phyloP scores from a whole-genome alignment of 83 land plant genomes.

The Picea mariana region DNA sequence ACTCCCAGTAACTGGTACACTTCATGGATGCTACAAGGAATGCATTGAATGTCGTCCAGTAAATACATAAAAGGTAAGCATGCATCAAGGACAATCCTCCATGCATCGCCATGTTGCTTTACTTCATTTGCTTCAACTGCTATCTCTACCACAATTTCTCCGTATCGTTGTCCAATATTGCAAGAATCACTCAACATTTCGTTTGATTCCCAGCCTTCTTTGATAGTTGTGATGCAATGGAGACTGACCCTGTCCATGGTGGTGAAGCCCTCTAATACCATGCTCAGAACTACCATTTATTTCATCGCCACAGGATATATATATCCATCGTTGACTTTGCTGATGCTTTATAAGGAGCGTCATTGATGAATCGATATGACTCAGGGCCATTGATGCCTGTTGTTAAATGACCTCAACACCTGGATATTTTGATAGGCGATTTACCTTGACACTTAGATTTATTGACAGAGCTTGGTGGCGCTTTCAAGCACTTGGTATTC shows the following conservation, averaged over 20 bases:
- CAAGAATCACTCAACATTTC: too few species aligned
- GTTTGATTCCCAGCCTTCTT: slow-evolving; percentile 5
- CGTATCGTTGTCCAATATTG: neutral
- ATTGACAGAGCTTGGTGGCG: too few species aligned
- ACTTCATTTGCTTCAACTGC: slow-evolving; percentile 41
- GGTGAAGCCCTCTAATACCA: slow-evolving; percentile 10
- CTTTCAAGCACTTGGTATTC: too few species aligned
- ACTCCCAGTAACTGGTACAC: slow-evolving; percentile 57
- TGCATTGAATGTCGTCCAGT: slow-evolving; percentile 50
- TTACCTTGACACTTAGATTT: too few species aligned
- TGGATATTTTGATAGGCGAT: too few species aligned
- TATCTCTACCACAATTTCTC: slow-evolving; percentile 60
- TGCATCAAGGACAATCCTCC: slow-evolving; percentile 52
- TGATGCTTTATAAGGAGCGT: too few species aligned
- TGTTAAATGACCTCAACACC: too few species aligned
- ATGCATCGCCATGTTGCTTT: slow-evolving; percentile 58
- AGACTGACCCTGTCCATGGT: slow-evolving; percentile 29
- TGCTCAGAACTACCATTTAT: slow-evolving; percentile 31
- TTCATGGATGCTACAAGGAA: slow-evolving; percentile 65
- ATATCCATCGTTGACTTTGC: too few species aligned
- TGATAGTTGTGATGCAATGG: slow-evolving; percentile 46
- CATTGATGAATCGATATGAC: too few species aligned
- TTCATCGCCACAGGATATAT: too few species aligned
- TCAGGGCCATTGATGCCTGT: too few species aligned
- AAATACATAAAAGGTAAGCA: slow-evolving; percentile 58